A percentile compares a stretch with the other conserved stretches of the same genome.
Conservation (phyloP, 2,329 filamentous ascomycete species). For the Diaporthe amygdali region DNA sequence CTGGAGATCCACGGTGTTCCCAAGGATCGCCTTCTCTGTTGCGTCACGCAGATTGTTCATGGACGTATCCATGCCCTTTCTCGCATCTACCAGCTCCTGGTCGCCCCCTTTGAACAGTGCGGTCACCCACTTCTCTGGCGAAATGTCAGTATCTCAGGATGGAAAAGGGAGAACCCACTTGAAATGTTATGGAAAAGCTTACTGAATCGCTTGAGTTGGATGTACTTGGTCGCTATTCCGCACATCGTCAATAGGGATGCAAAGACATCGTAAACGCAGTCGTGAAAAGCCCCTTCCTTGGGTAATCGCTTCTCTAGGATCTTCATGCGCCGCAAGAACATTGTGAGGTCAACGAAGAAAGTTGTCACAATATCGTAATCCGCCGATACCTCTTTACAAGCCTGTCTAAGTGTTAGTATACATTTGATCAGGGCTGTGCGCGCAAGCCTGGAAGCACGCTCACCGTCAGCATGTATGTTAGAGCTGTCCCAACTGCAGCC, state of each 20-base stretch:
- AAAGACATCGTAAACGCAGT: conserved; percentile 43
- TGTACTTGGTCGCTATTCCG: conserved; percentile 40
- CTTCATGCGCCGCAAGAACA: background rate
- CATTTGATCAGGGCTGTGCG: background rate
- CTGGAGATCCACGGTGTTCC: background rate
- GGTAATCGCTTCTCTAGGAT: conserved; percentile 34
- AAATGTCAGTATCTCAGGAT: background rate
- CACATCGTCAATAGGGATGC: conserved; percentile 39
- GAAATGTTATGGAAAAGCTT: background rate
- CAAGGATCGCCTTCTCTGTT: background rate
- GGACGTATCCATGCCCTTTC: background rate
- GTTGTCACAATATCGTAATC: background rate
- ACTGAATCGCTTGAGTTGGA: conserved; percentile 39
- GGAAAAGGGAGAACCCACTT: no score
- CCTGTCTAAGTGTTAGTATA: background rate
- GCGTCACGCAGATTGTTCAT: background rate
- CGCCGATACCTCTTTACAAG: background rate
- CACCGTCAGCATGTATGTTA: background rate
- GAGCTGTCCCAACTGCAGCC: background rate
- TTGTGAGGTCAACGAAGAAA: background rate
- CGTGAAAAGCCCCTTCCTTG: conserved; percentile 35
- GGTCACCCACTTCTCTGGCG: background rate
- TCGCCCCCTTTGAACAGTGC: background rate
- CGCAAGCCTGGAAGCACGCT: background rate
- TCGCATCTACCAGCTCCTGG: background rate